A percentile compares a stretch with the other conserved stretches of the same genome.
Evolutionary conservation across 2,329 filamentous ascomycete genomes (phyloP).

Genomic region (Colletotrichum noveboracense): DNA sequence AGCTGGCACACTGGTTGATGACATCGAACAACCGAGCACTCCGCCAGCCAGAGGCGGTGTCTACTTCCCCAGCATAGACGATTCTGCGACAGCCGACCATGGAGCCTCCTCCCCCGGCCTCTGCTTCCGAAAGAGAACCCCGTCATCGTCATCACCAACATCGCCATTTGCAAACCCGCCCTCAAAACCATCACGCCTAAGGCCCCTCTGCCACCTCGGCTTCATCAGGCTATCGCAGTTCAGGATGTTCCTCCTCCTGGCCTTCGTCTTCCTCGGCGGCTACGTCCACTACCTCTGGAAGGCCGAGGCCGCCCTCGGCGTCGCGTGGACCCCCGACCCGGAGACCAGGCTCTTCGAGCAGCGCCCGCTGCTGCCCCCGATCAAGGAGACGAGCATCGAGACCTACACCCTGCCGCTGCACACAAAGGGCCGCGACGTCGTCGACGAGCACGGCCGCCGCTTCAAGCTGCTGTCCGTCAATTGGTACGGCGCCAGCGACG

Average conservation of each 20-base stretch:
- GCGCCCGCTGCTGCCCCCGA: conserved; percentile 50
- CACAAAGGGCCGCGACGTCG: conserved; percentile 63
- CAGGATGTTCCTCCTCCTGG: conserved; percentile 42
- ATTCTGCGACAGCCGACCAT: conserved; percentile 20
- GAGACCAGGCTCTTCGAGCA: conserved; percentile 52
- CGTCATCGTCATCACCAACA: background rate
- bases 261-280: conserved; percentile 39
- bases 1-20: conserved; percentile 8
- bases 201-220: conserved; percentile 5
- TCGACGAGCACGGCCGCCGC: conserved; percentile 60
- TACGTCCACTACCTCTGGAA: conserved; percentile 47
- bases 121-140: conserved; percentile 9
- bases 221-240: conserved; percentile 18
- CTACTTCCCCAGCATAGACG: conserved; percentile 18
- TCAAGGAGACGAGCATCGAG: conserved; percentile 45
- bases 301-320: conserved; percentile 46
- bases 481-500: conserved; percentile 75
- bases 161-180: background rate
- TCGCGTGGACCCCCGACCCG: conserved; percentile 56
- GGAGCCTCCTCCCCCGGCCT: conserved; percentile 13
- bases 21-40: conserved; percentile 23
- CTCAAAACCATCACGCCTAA: background rate
- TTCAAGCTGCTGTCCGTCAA: conserved; percentile 71
- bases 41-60: conserved; percentile 18
- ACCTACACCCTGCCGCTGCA: conserved; percentile 62